These are phyloP conservation scores for Hypoxylon sp. DNA, from an alignment of 2,329 filamentous ascomycete species.

Conservation along the genomic window DNA sequence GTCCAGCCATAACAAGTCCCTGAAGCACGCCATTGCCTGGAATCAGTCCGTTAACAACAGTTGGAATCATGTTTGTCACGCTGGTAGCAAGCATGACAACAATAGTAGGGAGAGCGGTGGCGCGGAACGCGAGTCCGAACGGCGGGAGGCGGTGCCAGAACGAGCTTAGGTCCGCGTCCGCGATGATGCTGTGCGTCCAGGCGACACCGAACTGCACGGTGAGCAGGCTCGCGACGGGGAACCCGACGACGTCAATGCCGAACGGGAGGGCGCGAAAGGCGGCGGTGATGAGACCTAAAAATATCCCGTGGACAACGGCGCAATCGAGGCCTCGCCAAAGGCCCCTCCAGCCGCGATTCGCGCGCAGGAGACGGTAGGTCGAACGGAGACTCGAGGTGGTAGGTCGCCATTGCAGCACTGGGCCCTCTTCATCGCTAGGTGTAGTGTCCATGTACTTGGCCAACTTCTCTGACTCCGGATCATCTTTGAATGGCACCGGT, in stretches of 20 bases:
- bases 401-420: slow-evolving; percentile 48
- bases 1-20: slow-evolving; percentile 49
- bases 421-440: slow-evolving; percentile 47
- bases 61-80: slow-evolving; percentile 59
- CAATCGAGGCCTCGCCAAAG: slow-evolving; percentile 74
- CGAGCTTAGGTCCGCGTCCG: slow-evolving; percentile 68
- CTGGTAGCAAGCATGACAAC: slow-evolving; percentile 68
- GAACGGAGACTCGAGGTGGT: slow-evolving; percentile 62
- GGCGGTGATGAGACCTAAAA: slow-evolving; percentile 41
- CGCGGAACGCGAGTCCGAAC: slow-evolving; percentile 69
- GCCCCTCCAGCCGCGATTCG: slow-evolving; percentile 70
- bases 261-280: slow-evolving; percentile 55
- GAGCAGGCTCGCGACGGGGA: slow-evolving; percentile 67
- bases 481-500: slow-evolving; percentile 38
- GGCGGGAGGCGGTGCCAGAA: slow-evolving; percentile 76
- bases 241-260: slow-evolving; percentile 59
- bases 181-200: slow-evolving; percentile 87
- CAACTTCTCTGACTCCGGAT: slow-evolving; percentile 40
- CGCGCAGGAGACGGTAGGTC: slow-evolving; percentile 65
- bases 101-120: slow-evolving; percentile 74
- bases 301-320: slow-evolving; percentile 53
- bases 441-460: slow-evolving; percentile 36
- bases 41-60: slow-evolving; percentile 57
- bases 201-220: slow-evolving; percentile 75
- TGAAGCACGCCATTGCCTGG: slow-evolving; percentile 48